Evolutionary conservation across 345 rosid species (phyloP), one percentile per base, ranked within the genome.

Genomic region (Camelina sativa): DNA sequence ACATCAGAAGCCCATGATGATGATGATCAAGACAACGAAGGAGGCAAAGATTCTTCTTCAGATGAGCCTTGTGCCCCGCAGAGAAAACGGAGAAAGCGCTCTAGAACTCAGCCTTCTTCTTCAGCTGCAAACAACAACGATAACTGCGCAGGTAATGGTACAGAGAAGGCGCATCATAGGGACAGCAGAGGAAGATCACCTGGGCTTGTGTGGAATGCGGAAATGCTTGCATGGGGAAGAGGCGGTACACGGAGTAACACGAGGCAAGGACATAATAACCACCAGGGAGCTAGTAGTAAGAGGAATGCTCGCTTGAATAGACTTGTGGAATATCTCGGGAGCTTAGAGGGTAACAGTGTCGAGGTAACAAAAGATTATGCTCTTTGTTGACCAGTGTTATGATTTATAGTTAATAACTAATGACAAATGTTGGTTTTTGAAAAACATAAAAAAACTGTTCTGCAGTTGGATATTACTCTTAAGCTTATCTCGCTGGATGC

Each of bases 161-260:
- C 70, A 72, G 96, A 94, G 72, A 71, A 70, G 43, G 32, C 8
- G 71, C 73, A 54, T 79, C 79, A 55, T 65, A 79, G 79, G 72
- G 96, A 88, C 51, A 80, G 71, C 78, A 77, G 90, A 78, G 93
- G 86, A 75, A 76, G 83, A 76, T 81, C 92, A 66, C 96, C 96
- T 28, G 94, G 90, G 50, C 90, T 85, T 61, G 86, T 80, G 16
- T 85, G 88, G 90, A 93, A 82, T 74, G 65, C 85, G 2, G 98
- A 93, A 69, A 73, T 79, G 85, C 90, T 87, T 85, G 91, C 86
- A 52, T 93, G 98, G 98, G 98, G 98, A 46, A 83, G 85, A 85
- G 98, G 97, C 46, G 97, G 97, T 47, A 69, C 87, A 58, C 83
- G 98, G 76, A 93, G 98, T 84, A 83, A 85, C 77, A 85, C 94